Evolutionary conservation across 768 basidiomycete species (phyloP), one percentile per base, ranked within the genome.

Genomic region (Hericium erinaceus): DNA sequence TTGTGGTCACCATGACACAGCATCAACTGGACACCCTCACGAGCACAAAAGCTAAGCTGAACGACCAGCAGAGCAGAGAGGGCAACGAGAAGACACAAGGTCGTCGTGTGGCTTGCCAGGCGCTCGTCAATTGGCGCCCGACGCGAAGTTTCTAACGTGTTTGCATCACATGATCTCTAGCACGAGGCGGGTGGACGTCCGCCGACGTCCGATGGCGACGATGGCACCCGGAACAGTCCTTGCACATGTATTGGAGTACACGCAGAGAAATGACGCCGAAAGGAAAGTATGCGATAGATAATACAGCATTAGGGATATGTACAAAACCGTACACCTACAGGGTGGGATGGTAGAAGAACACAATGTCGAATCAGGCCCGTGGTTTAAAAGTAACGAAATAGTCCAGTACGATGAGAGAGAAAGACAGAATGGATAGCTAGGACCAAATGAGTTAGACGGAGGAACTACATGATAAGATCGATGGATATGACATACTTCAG

Each of bases 91-190:
- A 33, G 33, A 11, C n/a, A 46, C 44, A 20, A 46, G 44, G 44
- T 20, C 44, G 44, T 18, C n/a, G 44, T 37, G 49, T 51, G 49
- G 28, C 49, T 51, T 20, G 44, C 44, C 22, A 11, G 22, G 44
- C 44, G 22, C 33, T 33, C 33, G n/a, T 16, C 41, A 18, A 8
- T 44, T 18, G 20, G 44, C 44, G 44, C 44, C 44, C 44, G 44
- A 59, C 61, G 61, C 60, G 57, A 61, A 53, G 37, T 37, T 18
- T 44, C 26, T 60, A 63, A 33, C 62, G 62, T 63, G 62, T 63
- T 61, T 53, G 40, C 52, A 57, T 61, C 62, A 63, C 62, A 55
- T 63, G 62, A 46, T 18, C 4, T 15, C 20, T 18, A 37, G 9
- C 55, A 26, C 12, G 10, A 33, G 33, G 33, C 33, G 33, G 33